Evolutionary conservation across 331 rosid species (phyloP).

Genomic region (Malus hybrid): DNA sequence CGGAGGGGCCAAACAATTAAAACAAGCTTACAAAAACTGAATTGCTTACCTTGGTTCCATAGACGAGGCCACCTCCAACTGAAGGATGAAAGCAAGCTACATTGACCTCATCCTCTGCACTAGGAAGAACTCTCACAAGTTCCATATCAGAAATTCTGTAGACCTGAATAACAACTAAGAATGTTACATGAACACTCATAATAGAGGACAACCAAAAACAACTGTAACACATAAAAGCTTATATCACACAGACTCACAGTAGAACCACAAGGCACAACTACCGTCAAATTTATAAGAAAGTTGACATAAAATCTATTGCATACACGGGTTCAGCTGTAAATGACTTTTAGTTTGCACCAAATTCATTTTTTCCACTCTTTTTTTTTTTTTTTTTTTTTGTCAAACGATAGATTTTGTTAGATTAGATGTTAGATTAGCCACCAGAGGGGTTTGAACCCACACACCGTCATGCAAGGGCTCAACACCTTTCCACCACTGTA

Average conservation of each 20-base stretch:
- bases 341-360: not conserved
- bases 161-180: constrained; percentile 21
- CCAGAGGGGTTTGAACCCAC: too few relatives aligned
- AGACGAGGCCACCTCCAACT: constrained; percentile 56
- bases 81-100: constrained; percentile 62
- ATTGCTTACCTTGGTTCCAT: constrained; percentile 45
- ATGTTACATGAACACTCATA: not conserved
- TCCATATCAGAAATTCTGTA: constrained; percentile 59
- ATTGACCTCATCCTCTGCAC: constrained; percentile 58
- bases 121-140: constrained; percentile 51
- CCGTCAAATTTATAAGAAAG: not conserved
- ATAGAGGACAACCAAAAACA: not conserved
- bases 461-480: too few relatives aligned
- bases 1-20: not conserved
- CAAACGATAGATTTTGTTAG: too few relatives aligned
- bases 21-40: not conserved
- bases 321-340: not conserved
- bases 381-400: too few relatives aligned
- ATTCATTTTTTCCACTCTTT: too few relatives aligned
- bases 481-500: too few relatives aligned
- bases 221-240: not conserved
- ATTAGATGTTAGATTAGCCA: too few relatives aligned
- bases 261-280: not conserved
- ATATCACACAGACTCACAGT: not conserved
- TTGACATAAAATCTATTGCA: not conserved